Base-by-base conservation (phyloP, 2,329 filamentous ascomycete species). In the Graphilbum ipis-grandicollis region DNA sequence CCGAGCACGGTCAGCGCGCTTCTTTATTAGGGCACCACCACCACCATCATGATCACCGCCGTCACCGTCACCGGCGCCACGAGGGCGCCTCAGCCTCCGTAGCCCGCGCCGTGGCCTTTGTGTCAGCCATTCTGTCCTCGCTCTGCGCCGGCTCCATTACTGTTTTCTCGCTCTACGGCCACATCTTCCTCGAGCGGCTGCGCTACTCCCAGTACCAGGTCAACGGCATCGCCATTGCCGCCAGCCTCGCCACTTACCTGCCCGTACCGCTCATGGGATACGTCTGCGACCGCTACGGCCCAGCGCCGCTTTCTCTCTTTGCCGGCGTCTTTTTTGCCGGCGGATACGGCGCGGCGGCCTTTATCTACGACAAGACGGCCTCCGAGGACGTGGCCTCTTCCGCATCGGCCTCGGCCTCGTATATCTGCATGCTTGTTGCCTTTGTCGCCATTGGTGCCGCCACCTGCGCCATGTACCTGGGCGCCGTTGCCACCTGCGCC, bases 161-260 rank as follows among this genome's bases (percentile, higher is more conserved):
- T 35, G 81, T 85, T 34, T 98, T 90, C 62, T 93, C 85, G 26
- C 73, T 98, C 23, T 98, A 96, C 54, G 90, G 81, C 9, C 86
- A 83, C 46, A 66, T 92, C 34, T 84, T 98, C 59, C 83, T 93
- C 55, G 78, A 79, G 38, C 75, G 77, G 32, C 66, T 98, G 36
- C 79, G 75, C 51, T 98, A 96, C 58, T 79, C 76, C 3, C 90
- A 98, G 58, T 71, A 90, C 43, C 82, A 90, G 54, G 84, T 98
- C 56, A 96, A 96, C 56, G 74, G 78, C 33, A 75, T 94, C 33
- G 80, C 83, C 42, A 92, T 92, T 47, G 77, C 79, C 14, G 84
- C 84, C 38, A 88, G 86, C 52, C 62, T 96, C 29, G 78, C 82
- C 28, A 76, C 93, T 61, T 98, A 98, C 58, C 68, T 94, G 5